Base-by-base conservation (phyloP, 805 yeast genomes). In the Candida schatavii region DNA sequence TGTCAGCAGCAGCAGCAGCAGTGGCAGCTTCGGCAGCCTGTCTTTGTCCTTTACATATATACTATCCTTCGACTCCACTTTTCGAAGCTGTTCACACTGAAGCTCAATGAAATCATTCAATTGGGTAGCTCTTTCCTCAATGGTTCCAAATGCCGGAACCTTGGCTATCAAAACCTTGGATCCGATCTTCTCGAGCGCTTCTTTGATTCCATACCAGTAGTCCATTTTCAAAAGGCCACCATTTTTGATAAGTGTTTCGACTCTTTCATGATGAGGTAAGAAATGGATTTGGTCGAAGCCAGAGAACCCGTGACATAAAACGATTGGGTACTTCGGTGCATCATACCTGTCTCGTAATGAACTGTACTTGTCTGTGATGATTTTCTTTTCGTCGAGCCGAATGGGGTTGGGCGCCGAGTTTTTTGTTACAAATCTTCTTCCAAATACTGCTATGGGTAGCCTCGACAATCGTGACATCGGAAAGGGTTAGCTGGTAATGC, bases 241-340 rank as follows among this genome's bases (percentile, higher is more conserved):
- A 3, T 64, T 58, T 3, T 52, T 44, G 26, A 37, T 10, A 27
- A 46, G 20, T 11, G 31, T 32, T 11, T 43, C 50, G 27, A 64
- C 47, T 7, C 20, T 13, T 19, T 20, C 27, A 34, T 37, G 18
- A 33, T 48, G 44, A 4, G 57, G 59, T 13, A 57, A 20, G 31
- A 63, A 44, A 1, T 52, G 43, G 33, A 69, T 43, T 39, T 58
- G 71, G 51, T 86, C 95, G 51, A 87, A 88, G 1, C 97, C 97
- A 0, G 87, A 79, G 19, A 88, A 72, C 0, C 97, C 97, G 65
- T 88, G 97, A 52, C 96, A 88, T 21, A 88, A 61, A 0, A 88
- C 84, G 1, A 88, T 77, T 0, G 96, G 96, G 52, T 74, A 68
- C 49, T 77, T 76, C 0, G 95, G 89, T 3, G 83, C 73, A 10